Evolutionary conservation across 768 basidiomycete genomes (phyloP).

Genomic region (Zangia roseola): DNA sequence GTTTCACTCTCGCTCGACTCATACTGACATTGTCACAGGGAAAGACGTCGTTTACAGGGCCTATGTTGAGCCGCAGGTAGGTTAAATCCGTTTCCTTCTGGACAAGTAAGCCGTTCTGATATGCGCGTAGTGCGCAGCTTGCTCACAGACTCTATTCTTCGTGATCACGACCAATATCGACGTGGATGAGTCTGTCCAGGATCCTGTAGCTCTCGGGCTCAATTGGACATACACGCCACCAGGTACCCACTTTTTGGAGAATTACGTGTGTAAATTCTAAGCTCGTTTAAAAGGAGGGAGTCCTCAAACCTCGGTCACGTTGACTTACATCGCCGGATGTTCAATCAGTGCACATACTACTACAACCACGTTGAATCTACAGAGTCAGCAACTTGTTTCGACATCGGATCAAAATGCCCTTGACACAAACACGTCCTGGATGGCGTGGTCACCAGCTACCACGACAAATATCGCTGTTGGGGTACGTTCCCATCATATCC

Average conservation of each 20-base stretch:
- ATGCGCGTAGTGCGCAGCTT: neutral
- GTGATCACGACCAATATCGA: neutral
- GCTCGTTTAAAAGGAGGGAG: neutral
- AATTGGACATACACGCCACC: neutral
- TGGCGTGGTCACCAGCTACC: neutral
- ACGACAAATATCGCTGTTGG: too few species aligned
- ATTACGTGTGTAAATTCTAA: neutral
- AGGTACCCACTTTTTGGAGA: too few species aligned
- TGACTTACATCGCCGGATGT: neutral
- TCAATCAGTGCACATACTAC: neutral
- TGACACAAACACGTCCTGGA: neutral
- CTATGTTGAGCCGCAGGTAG: neutral
- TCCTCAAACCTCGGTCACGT: neutral
- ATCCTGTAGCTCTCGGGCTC: neutral
- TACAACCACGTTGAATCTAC: neutral
- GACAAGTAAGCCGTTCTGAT: neutral
- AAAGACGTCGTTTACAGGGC: neutral
- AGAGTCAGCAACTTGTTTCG: neutral
- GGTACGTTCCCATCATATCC: too few species aligned
- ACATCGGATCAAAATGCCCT: neutral
- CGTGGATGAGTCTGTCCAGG: too few species aligned
- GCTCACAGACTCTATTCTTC: neutral
- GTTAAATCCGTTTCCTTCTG: too few species aligned
- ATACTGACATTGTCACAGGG: neutral
- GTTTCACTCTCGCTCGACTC: too few species aligned